A percentile compares a stretch with the other conserved stretches of the same genome.
Evolutionary conservation across 2,329 filamentous ascomycete genomes (phyloP).

Genomic region (Aspergillus sp.): DNA sequence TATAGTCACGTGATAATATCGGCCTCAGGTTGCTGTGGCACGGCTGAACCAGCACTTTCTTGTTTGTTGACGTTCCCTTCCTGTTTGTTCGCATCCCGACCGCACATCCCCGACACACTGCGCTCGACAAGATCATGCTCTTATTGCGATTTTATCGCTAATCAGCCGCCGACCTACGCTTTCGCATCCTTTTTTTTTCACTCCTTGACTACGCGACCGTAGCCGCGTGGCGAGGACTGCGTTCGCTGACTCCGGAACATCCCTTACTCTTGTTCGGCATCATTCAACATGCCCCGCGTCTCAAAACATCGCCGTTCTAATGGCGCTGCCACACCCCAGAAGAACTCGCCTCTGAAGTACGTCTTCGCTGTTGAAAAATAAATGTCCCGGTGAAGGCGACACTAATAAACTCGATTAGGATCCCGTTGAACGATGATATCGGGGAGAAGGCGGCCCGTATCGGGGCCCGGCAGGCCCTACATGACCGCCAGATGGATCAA

Average conservation of each 20-base stretch:
- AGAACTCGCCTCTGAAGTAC: slow-evolving; percentile 52
- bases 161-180: not conserved
- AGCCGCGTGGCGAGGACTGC: not conserved
- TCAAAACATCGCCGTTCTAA: slow-evolving; percentile 48
- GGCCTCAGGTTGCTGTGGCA: slow-evolving; percentile 20
- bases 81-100: not conserved
- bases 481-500: slow-evolving; percentile 89
- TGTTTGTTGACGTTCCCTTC: slow-evolving; percentile 27
- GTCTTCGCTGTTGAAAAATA: slow-evolving; percentile 14
- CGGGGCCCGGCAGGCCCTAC: slow-evolving; percentile 81
- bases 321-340: slow-evolving; percentile 52
- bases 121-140: slow-evolving; percentile 2
- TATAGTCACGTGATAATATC: slow-evolving; percentile 8
- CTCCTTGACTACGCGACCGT: not conserved
- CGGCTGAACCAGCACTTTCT: slow-evolving; percentile 39
- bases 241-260: slow-evolving; percentile 10
- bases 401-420: slow-evolving; percentile 53
- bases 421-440: slow-evolving; percentile 93
- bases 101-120: slow-evolving; percentile 6
- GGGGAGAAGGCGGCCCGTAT: slow-evolving; percentile 86
- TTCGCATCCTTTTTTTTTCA: not conserved
- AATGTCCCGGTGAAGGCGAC: not conserved
- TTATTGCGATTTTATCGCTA: not conserved
- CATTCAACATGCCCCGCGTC: slow-evolving; percentile 55
- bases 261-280: slow-evolving; percentile 17